Base-by-base conservation (phyloP, 2,329 filamentous ascomycete genomes). In the Trichoderma sp. region DNA sequence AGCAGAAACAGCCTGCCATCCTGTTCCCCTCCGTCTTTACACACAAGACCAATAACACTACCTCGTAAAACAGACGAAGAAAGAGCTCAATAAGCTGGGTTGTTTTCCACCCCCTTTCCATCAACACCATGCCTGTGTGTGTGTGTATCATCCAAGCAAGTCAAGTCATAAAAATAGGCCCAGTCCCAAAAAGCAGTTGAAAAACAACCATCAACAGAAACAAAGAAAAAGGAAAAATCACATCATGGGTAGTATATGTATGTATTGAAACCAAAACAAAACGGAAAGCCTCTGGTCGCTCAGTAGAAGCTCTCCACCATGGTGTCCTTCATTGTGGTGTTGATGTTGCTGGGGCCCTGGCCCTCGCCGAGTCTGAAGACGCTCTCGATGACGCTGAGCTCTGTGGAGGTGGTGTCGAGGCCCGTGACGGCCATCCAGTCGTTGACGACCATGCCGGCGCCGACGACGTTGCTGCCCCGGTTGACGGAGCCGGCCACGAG, bases 301-400 rank as follows among this genome's bases (percentile, higher is more conserved):
- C 87, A 99, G 85, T 99, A 99, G 84, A 98, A 99, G 76, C 93
- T 97, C 86, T 99, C 96, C 72, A 99, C 96, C 89, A 99, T 97
- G 73, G 94, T 96, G 81, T 98, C 95, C 88, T 97, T 98, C 85
- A 97, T 90, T 75, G 84, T 90, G 64, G 90, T 92, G 80, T 92
- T 92, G 83, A 95, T 93, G 76, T 88, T 90, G 77, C 89, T 89
- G 62, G 93, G 91, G 7, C 88, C 93, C 74, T 89, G 87, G 66
- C 93, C 94, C 85, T 98, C 95, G 72, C 94, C 94, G 58, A 99
- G 85, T 76, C 94, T 89, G 86, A 99, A 99, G 73, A 99, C 94
- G 76, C 91, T 94, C 87, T 99, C 96, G 69, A 99, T 88, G 70
- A 99, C 96, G 78, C 93, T 97, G 76, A 99, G 85, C 84, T 99